Percentiles rank a stretch among this genome's conserved stretches.
Evolutionary conservation across 805 yeast genomes (phyloP).

Genomic region (Starmera quercuum): DNA sequence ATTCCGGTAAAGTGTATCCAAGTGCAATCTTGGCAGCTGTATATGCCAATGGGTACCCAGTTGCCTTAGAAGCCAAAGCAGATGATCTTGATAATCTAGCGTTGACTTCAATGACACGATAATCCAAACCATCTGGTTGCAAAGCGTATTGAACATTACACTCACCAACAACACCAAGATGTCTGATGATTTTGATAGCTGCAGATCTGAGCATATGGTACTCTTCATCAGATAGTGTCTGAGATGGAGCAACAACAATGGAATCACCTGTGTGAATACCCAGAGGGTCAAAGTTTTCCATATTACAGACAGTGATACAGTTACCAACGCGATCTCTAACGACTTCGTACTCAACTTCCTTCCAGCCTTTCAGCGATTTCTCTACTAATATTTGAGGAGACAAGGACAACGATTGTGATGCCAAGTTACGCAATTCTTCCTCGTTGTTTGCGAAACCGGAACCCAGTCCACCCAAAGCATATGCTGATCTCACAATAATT

Average conservation of each 20-base stretch:
- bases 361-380: constrained; percentile 97
- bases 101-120: constrained; percentile 94
- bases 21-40: constrained; percentile 97
- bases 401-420: constrained; percentile 81
- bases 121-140: constrained; percentile 92
- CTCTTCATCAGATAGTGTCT: constrained; percentile 93
- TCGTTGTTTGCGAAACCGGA: constrained; percentile 91
- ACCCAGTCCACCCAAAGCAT: constrained; percentile 95
- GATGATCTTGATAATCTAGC: constrained; percentile 96
- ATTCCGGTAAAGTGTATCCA: constrained; percentile 89
- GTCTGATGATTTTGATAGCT: constrained; percentile 95
- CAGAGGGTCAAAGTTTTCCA: constrained; percentile 98
- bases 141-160: constrained; percentile 97
- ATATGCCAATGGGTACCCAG: constrained; percentile 97
- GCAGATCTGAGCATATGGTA: constrained; percentile 97
- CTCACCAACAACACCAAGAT: constrained; percentile 97
- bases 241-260: constrained; percentile 97
- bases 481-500: constrained; percentile 94
- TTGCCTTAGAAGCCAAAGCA: constrained; percentile 96
- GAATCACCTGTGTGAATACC: constrained; percentile 99
- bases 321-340: constrained; percentile 94
- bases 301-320: constrained; percentile 97
- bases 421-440: constrained; percentile 76
- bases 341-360: constrained; percentile 97
- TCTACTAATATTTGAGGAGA: constrained; percentile 96